Percentiles rank a stretch among this genome's conserved stretches.
Conservation (phyloP, 1,139 yeast species). For the Lodderomyces beijingensis region DNA sequence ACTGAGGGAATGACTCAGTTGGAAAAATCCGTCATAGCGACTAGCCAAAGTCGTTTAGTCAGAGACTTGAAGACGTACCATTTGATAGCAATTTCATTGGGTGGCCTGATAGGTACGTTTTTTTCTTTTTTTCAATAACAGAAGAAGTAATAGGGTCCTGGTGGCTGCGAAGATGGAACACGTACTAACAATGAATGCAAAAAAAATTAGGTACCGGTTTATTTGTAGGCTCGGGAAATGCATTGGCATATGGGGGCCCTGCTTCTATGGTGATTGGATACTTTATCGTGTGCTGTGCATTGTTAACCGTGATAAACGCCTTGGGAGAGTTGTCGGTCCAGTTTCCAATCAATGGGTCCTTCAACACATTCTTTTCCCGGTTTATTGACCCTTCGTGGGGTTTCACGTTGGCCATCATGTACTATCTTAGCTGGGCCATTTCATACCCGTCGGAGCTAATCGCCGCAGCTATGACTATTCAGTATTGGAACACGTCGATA, state of each 20-base stretch:
- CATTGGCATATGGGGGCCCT: slow-evolving; percentile 67
- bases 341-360: slow-evolving; percentile 61
- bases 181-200: too few species aligned
- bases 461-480: slow-evolving; percentile 41
- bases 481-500: slow-evolving; percentile 34
- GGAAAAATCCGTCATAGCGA: slow-evolving; percentile 35
- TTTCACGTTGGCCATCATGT: slow-evolving; percentile 41
- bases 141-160: too few species aligned
- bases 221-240: slow-evolving; percentile 66
- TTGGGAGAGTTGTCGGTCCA: slow-evolving; percentile 61
- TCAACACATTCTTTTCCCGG: slow-evolving; percentile 51
- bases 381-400: slow-evolving; percentile 66
- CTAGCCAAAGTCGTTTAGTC: slow-evolving; percentile 35
- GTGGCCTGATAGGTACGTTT: slow-evolving; percentile 40
- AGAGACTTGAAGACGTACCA: slow-evolving; percentile 37
- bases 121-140: slow-evolving; percentile 1
- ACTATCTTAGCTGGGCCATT: slow-evolving; percentile 40
- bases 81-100: slow-evolving; percentile 44
- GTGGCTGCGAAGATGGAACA: too few species aligned
- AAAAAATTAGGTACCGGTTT: slow-evolving; percentile 5
- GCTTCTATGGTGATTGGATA: slow-evolving; percentile 55
- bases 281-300: slow-evolving; percentile 37
- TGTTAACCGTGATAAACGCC: slow-evolving; percentile 53
- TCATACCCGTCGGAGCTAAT: slow-evolving; percentile 43
- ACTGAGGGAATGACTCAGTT: slow-evolving; percentile 22